Conservation (phyloP, 2,329 filamentous ascomycete species). For the Alternaria infectoria region DNA sequence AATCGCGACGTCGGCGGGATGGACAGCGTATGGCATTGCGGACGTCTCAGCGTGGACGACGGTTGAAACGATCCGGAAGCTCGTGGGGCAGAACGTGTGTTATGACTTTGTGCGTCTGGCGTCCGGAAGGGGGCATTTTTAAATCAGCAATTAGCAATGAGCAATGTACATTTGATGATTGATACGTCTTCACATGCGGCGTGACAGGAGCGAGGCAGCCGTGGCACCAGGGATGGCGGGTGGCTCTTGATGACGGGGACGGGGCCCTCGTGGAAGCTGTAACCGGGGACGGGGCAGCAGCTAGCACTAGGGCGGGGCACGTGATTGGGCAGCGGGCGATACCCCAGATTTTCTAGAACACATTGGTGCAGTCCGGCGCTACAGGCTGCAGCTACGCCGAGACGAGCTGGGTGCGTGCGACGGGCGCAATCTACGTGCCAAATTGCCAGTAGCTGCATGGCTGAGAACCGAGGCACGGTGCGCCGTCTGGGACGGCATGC, state of each 20-base stretch:
- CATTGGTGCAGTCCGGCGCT: constrained; percentile 29
- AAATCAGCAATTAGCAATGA: constrained; percentile 15
- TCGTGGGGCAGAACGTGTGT: constrained; percentile 85
- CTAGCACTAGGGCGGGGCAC: not conserved
- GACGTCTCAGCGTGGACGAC: constrained; percentile 86
- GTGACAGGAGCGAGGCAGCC: constrained; percentile 1
- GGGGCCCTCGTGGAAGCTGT: constrained; percentile 19
- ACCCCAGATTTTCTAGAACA: constrained; percentile 43
- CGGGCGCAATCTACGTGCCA: constrained; percentile 32
- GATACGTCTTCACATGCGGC: not conserved
- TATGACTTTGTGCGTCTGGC: constrained; percentile 86
- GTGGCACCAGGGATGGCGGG: constrained; percentile 21
- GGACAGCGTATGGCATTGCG: constrained; percentile 78
- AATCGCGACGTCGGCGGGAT: constrained; percentile 76
- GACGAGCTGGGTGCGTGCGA: constrained; percentile 20
- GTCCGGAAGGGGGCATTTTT: constrained; percentile 62
- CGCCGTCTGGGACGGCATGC: not conserved
- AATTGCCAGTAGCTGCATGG: constrained; percentile 23
- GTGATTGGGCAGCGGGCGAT: constrained; percentile 35
- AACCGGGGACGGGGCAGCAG: constrained; percentile 6
- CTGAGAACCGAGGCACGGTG: constrained; percentile 24
- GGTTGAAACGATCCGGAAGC: constrained; percentile 76
- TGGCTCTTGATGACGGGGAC: too few species aligned
- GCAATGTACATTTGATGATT: constrained; percentile 1
- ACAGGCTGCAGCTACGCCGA: constrained; percentile 18